phyloP scores from a whole-genome alignment of 352 stramenopile species.

The Globisporangium nodosum region DNA sequence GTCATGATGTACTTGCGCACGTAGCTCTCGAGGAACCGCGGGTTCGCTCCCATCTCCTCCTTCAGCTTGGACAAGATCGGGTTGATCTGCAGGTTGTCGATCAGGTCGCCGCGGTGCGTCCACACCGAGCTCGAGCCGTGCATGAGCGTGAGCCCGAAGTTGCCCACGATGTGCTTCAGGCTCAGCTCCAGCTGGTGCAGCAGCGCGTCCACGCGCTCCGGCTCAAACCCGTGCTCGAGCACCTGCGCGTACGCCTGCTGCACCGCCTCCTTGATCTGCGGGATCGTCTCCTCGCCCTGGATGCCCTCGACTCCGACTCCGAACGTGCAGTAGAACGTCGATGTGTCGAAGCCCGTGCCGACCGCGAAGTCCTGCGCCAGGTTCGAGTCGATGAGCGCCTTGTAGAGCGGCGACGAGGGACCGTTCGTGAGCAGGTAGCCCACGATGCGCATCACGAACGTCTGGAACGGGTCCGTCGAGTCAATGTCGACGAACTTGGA shows the following conservation, averaged over 20 bases:
- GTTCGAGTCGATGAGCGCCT: slow-evolving; percentile 71
- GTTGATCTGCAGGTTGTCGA: slow-evolving; percentile 67
- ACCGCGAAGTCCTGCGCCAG: slow-evolving; percentile 75
- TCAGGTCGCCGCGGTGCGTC: slow-evolving; percentile 59
- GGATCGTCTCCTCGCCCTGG: slow-evolving; percentile 37
- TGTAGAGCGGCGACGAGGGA: slow-evolving; percentile 75
- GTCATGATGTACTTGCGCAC: slow-evolving; percentile 48
- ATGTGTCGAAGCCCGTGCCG: slow-evolving; percentile 76
- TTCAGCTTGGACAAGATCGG: slow-evolving; percentile 52
- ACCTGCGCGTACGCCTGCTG: slow-evolving; percentile 46
- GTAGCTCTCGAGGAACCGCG: slow-evolving; percentile 61
- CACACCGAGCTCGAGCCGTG: slow-evolving; percentile 65
- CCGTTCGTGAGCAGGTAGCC: slow-evolving; percentile 75
- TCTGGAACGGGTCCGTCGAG: slow-evolving; percentile 68
- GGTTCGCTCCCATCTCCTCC: slow-evolving; percentile 52
- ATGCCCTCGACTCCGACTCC: slow-evolving; percentile 78
- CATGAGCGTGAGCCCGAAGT: slow-evolving; percentile 80
- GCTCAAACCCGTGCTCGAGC: slow-evolving; percentile 63
- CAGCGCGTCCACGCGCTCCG: slow-evolving; percentile 61
- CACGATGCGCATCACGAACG: slow-evolving; percentile 76
- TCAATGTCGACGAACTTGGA: slow-evolving; percentile 62
- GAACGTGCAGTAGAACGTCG: slow-evolving; percentile 71
- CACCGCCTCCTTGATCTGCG: slow-evolving; percentile 55
- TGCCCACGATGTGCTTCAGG: slow-evolving; percentile 78
- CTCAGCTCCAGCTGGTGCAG: slow-evolving; percentile 80